phyloP scores from a whole-genome alignment of 208 protist species.

The Wallacemonas collosoma region DNA sequence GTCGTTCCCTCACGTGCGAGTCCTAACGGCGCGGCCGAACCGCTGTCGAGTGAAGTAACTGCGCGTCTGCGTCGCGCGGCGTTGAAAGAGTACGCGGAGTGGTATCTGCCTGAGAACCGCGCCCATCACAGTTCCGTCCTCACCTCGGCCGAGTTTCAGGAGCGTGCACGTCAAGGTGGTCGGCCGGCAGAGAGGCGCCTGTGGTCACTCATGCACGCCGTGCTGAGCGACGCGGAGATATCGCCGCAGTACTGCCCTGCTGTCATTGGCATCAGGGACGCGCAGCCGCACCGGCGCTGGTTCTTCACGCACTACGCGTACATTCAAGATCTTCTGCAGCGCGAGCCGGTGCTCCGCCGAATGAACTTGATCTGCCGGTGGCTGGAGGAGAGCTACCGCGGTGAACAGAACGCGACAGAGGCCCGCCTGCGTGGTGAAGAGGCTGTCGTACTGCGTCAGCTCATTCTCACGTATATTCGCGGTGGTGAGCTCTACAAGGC shows the following conservation, averaged over 20 bases:
- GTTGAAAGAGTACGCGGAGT: conserved; percentile 46
- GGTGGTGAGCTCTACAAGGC: conserved; percentile 70
- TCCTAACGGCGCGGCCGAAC: background rate
- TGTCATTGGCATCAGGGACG: conserved; percentile 54
- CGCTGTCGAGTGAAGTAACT: background rate
- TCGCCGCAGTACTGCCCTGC: conserved; percentile 53
- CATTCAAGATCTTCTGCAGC: conserved; percentile 70
- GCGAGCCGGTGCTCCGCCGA: conserved; percentile 55
- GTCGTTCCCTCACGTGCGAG: conserved; percentile 1
- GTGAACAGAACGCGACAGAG: conserved; percentile 23
- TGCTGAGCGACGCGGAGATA: conserved; percentile 58
- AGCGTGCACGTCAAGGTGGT: conserved; percentile 28
- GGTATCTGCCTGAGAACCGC: conserved; percentile 36
- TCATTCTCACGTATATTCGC: conserved; percentile 69
- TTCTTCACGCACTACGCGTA: conserved; percentile 78
- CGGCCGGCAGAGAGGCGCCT: conserved; percentile 54
- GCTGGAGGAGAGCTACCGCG: conserved; percentile 69
- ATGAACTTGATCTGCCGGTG: conserved; percentile 71
- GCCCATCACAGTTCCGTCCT: conserved; percentile 24
- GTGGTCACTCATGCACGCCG: conserved; percentile 59
- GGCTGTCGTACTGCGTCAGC: conserved; percentile 60
- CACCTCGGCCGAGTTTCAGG: conserved; percentile 51
- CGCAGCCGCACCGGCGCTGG: conserved; percentile 77
- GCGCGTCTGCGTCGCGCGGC: background rate
- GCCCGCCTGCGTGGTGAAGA: conserved; percentile 51